These are phyloP conservation scores for Lenwebbia sp. DNA, from an alignment of 345 rosid species.

Conservation along the genomic window DNA sequence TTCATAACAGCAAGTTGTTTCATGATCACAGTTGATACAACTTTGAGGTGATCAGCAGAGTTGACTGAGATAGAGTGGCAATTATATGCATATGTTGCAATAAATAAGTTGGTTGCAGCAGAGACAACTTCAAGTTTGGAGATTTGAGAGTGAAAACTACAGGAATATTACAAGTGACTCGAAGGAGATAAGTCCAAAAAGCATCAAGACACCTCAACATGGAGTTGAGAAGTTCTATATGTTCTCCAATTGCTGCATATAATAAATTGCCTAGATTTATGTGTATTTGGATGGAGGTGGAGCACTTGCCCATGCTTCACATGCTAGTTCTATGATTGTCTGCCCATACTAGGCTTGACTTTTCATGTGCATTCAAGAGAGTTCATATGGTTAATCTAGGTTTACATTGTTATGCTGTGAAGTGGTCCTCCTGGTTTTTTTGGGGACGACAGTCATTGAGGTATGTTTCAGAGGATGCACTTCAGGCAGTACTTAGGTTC, in stretches of 20 bases:
- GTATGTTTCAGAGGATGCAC: not conserved
- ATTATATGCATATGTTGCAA: not conserved
- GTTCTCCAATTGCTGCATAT: not conserved
- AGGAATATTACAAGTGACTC: not conserved
- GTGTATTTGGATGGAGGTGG: not conserved
- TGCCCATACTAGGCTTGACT: not conserved
- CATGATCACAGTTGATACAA: not conserved
- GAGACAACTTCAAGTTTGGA: not conserved
- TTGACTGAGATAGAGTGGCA: not conserved
- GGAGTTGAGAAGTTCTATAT: not conserved
- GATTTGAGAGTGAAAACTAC: not conserved
- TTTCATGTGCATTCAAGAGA: not conserved
- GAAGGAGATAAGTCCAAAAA: not conserved
- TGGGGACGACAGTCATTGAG: not conserved
- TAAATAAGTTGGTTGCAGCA: not conserved
- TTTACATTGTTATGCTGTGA: not conserved
- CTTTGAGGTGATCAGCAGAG: not conserved
- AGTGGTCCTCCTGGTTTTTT: not conserved
- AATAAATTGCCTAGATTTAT: not conserved
- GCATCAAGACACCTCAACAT: not conserved
- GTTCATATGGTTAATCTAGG: not conserved
- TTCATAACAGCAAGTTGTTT: not conserved
- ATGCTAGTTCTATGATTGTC: not conserved
- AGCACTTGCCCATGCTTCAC: not conserved
- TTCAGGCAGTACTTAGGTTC: not conserved